These are phyloP conservation scores for Bjerkandera adusta DNA, from an alignment of 1,284 basidiomycete genomes.

Conservation along the genomic window DNA sequence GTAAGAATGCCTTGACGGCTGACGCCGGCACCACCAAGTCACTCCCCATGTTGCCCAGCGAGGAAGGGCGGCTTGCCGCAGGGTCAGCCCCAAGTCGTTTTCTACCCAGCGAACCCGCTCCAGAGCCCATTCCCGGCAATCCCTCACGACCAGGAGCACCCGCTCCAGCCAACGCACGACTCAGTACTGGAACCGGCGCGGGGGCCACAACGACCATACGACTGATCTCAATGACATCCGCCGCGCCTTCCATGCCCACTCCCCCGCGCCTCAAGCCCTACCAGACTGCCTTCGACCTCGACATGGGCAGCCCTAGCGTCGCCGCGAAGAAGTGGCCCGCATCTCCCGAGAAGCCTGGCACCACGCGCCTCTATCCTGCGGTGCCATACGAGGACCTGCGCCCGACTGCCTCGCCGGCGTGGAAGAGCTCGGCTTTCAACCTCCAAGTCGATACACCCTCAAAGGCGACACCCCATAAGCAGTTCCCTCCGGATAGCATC, in stretches of 20 bases:
- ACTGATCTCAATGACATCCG: slow-evolving; percentile 44
- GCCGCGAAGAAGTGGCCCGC: slow-evolving; percentile 41
- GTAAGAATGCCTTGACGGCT: not conserved
- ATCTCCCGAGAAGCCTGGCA: slow-evolving; percentile 33
- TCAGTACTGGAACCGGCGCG: slow-evolving; percentile 49
- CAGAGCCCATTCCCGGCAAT: slow-evolving; percentile 54
- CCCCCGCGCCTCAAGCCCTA: slow-evolving; percentile 65
- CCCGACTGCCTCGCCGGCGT: slow-evolving; percentile 1
- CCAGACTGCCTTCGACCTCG: slow-evolving; percentile 62
- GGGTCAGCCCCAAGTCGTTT: too few relatives aligned
- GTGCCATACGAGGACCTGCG: slow-evolving; percentile 44
- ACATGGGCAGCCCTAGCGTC: slow-evolving; percentile 50
- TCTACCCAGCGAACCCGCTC: slow-evolving; percentile 23
- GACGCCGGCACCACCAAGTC: slow-evolving; percentile 27
- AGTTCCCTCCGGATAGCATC: slow-evolving; percentile 25
- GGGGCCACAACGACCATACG: slow-evolving; percentile 54
- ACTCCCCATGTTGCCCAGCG: slow-evolving; percentile 30
- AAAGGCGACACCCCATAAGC: slow-evolving; percentile 23
- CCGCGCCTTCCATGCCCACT: slow-evolving; percentile 24
- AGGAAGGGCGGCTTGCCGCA: slow-evolving; percentile 20
- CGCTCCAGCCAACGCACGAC: slow-evolving; percentile 53
- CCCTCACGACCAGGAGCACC: slow-evolving; percentile 52
- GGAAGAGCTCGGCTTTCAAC: slow-evolving; percentile 6
- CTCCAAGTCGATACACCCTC: slow-evolving; percentile 12
- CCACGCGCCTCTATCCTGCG: slow-evolving; percentile 32